A percentile compares a stretch with the other conserved stretches of the same genome.
Conservation (phyloP, 768 basidiomycete species). For the Xerocomus brunneocitrinus region DNA sequence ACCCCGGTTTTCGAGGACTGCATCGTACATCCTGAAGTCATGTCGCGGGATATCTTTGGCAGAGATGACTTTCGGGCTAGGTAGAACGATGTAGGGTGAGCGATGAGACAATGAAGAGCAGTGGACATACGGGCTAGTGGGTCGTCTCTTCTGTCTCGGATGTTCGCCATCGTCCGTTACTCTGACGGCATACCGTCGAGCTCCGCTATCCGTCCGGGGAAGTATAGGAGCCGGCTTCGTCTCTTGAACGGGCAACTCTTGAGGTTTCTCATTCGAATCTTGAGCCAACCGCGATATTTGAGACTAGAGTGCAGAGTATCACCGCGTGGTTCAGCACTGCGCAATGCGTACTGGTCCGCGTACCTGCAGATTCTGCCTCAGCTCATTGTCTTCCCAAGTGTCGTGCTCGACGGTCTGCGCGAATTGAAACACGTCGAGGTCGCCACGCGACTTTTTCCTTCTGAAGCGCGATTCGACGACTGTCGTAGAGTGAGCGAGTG, state of each 20-base stretch:
- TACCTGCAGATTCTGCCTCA: constrained; percentile 62
- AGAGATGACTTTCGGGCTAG: constrained; percentile 54
- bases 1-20: constrained; percentile 44
- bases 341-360: constrained; percentile 7
- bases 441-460: constrained; percentile 57
- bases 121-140: constrained; percentile 41
- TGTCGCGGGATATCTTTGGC: constrained; percentile 43
- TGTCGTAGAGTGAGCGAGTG: constrained; percentile 24
- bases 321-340: not conserved
- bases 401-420: constrained; percentile 71
- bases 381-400: constrained; percentile 59
- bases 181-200: constrained; percentile 49
- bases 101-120: not conserved
- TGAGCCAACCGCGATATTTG: constrained; percentile 53
- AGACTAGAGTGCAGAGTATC: constrained; percentile 35
- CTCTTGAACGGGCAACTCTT: constrained; percentile 14
- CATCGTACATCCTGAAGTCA: constrained; percentile 70
- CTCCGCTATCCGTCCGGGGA: constrained; percentile 34
- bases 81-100: not conserved
- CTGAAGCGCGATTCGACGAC: constrained; percentile 60
- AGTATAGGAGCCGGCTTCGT: constrained; percentile 5
- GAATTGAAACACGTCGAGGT: constrained; percentile 68
- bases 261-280: constrained; percentile 26
- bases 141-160: constrained; percentile 21
- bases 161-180: constrained; percentile 14